phyloP scores from a whole-genome alignment of 257 asterid genomes.

The Primulina tabacum region DNA sequence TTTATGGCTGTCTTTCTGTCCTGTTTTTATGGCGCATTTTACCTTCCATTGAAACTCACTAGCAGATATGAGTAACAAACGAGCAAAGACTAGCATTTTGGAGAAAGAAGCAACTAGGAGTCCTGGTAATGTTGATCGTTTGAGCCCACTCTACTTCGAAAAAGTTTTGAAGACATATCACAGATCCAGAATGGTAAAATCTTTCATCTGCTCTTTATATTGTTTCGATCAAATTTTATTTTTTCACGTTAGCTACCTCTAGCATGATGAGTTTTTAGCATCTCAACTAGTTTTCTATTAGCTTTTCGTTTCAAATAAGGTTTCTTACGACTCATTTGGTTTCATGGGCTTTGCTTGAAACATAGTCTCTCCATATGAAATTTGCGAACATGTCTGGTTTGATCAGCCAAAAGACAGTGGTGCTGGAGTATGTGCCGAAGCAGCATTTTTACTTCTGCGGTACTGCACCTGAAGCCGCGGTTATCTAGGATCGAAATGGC shows the following conservation, averaged over 20 bases:
- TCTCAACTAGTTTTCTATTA: too few relatives aligned
- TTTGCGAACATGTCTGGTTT: constrained; percentile 22
- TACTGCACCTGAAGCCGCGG: not conserved
- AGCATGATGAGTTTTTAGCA: too few relatives aligned
- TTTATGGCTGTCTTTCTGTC: not conserved
- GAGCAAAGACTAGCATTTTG: not conserved
- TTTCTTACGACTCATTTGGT: too few relatives aligned
- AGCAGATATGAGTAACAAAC: not conserved
- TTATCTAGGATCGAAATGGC: not conserved
- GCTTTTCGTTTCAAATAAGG: too few relatives aligned
- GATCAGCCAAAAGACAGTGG: constrained; percentile 1
- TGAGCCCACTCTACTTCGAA: not conserved
- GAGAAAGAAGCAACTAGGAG: not conserved
- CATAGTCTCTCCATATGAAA: constrained; percentile 7
- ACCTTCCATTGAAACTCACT: not conserved
- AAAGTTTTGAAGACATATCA: not conserved
- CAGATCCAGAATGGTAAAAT: constrained; percentile 22
- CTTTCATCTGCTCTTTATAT: not conserved
- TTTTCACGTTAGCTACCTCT: too few relatives aligned
- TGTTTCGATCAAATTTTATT: too few relatives aligned
- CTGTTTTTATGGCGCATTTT: not conserved
- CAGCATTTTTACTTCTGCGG: constrained; percentile 9
- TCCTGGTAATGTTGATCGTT: not conserved
- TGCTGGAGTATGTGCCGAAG: constrained; percentile 9
- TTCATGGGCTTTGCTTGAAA: too few relatives aligned